A percentile compares a stretch with the other conserved stretches of the same genome.
Conservation (phyloP, 2,329 filamentous ascomycete genomes). For the Pseudopithomyces maydicus region DNA sequence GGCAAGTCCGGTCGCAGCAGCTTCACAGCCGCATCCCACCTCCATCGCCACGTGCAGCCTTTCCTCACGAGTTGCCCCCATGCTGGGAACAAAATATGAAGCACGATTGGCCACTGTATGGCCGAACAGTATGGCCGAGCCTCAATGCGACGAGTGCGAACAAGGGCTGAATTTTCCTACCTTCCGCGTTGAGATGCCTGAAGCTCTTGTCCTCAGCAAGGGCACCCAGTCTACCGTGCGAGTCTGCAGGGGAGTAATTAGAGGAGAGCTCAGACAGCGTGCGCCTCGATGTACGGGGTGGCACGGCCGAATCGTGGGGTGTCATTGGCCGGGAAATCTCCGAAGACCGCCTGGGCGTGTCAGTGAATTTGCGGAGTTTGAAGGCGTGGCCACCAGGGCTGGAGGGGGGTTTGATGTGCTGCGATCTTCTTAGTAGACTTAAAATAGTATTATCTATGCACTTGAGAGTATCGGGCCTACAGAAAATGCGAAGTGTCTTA, state of each 20-base stretch:
- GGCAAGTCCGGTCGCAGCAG: background rate
- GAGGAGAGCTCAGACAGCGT: background rate
- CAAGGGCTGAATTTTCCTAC: background rate
- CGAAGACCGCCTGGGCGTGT: slow-evolving; percentile 13
- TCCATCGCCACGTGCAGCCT: background rate
- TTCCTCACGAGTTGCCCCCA: background rate
- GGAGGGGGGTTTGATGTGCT: too few relatives aligned
- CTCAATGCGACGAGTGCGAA: background rate
- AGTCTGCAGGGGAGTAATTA: background rate
- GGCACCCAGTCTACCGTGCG: background rate
- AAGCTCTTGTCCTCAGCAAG: background rate
- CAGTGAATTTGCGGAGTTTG: background rate
- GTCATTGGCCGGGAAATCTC: slow-evolving; percentile 9
- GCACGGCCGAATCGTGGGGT: background rate
- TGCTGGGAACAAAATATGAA: background rate
- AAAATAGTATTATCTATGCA: too few relatives aligned
- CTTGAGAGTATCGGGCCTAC: too few relatives aligned
- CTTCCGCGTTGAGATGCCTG: background rate
- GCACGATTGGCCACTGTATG: background rate
- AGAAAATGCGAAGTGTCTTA: too few relatives aligned
- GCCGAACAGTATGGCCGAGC: background rate
- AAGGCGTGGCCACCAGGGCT: too few relatives aligned
- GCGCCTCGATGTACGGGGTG: background rate
- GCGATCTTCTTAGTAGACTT: too few relatives aligned
- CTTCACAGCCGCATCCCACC: background rate